These are phyloP conservation scores for Phlyctochytrium planicorne DNA, from an alignment of 192 early-diverging fungal species.

Conservation along the genomic window DNA sequence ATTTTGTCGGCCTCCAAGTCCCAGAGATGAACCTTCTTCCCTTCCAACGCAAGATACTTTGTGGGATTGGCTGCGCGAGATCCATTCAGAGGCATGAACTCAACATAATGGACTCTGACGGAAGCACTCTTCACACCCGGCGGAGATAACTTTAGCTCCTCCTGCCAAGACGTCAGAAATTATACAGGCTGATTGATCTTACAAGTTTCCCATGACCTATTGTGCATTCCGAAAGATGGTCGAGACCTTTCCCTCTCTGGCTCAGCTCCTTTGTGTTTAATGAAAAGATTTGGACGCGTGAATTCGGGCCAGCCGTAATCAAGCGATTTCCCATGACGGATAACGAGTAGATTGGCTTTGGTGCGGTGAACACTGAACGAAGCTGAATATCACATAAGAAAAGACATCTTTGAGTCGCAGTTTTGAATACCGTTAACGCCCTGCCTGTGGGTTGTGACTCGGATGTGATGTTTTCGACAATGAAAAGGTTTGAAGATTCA, in stretches of 20 bases:
- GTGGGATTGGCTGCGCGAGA: background rate
- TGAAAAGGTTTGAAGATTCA: conserved; percentile 39
- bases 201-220: conserved; percentile 26
- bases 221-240: conserved; percentile 26
- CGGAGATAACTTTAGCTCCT: conserved; percentile 26
- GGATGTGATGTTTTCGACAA: conserved; percentile 25
- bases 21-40: conserved; percentile 29
- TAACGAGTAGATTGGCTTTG: conserved; percentile 39
- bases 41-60: conserved; percentile 39
- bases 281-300: conserved; percentile 44
- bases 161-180: conserved; percentile 15
- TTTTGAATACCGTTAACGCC: background rate
- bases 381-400: conserved; percentile 26
- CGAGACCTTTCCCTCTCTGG: conserved; percentile 34
- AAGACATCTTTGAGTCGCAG: background rate
- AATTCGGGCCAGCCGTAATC: conserved; percentile 35
- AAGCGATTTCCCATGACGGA: conserved; percentile 32
- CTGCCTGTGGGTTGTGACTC: background rate
- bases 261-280: conserved; percentile 30
- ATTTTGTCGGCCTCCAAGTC: conserved; percentile 36
- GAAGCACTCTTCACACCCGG: conserved; percentile 31
- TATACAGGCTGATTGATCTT: background rate
- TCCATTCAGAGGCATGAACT: conserved; percentile 34
- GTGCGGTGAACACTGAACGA: conserved; percentile 41
- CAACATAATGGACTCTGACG: conserved; percentile 33